phyloP scores from a whole-genome alignment of 192 early-diverging fungal species.

The Fimicolochytrium jonesii region DNA sequence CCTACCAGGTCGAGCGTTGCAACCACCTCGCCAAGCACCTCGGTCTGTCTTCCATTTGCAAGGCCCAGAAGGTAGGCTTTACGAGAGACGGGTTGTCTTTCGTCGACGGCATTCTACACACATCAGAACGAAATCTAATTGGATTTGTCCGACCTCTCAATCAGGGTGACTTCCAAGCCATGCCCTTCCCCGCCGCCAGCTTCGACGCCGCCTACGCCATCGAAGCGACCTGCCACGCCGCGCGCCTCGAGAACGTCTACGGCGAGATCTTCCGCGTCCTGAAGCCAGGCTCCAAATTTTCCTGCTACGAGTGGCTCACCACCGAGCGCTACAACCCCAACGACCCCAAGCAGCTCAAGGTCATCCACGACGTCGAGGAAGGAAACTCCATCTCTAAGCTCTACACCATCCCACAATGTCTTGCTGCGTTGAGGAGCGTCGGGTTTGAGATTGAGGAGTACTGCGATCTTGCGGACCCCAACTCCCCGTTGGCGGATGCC shows the following conservation, averaged over 20 bases:
- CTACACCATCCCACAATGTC: slow-evolving; percentile 64
- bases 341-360: slow-evolving; percentile 66
- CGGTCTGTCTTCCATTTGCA: slow-evolving; percentile 53
- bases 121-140: too few species aligned
- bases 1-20: slow-evolving; percentile 84
- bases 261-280: slow-evolving; percentile 84
- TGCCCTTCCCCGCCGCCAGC: slow-evolving; percentile 71
- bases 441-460: slow-evolving; percentile 75
- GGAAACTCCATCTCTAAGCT: slow-evolving; percentile 91
- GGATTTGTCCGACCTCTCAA: too few species aligned
- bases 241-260: slow-evolving; percentile 79
- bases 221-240: slow-evolving; percentile 89
- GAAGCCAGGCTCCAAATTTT: slow-evolving; percentile 90
- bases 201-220: slow-evolving; percentile 95
- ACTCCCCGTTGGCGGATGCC: slow-evolving; percentile 38
- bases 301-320: slow-evolving; percentile 93
- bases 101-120: too few species aligned
- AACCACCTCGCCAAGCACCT: slow-evolving; percentile 64
- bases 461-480: slow-evolving; percentile 43
- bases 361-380: slow-evolving; percentile 82
- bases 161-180: slow-evolving; percentile 87
- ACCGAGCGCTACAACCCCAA: slow-evolving; percentile 82
- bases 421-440: slow-evolving; percentile 74
- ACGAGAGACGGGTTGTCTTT: too few species aligned
- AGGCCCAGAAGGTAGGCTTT: slow-evolving; percentile 38